A percentile compares a stretch with the other conserved stretches of the same genome.
Evolutionary conservation across 805 yeast genomes (phyloP).

Genomic region (Candida sakaeoensis): DNA sequence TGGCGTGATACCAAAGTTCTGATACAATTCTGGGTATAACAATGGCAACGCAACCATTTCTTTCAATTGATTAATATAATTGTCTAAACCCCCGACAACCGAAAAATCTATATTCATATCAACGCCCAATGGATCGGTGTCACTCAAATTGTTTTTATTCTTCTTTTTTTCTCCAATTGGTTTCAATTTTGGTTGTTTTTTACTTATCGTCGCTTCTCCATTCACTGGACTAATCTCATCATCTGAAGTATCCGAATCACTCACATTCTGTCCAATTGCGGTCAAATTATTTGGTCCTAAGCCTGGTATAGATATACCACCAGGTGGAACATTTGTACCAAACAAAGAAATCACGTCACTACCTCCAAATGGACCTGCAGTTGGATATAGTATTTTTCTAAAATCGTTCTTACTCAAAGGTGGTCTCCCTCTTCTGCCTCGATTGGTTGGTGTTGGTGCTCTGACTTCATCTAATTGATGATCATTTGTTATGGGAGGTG

Average conservation of each 20-base stretch:
- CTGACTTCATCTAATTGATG: conserved; percentile 23
- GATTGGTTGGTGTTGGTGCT: conserved; percentile 13
- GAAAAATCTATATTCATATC: conserved; percentile 82
- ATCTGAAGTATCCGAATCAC: conserved; percentile 61
- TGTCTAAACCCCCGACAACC: conserved; percentile 87
- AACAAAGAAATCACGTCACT: conserved; percentile 84
- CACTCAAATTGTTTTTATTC: conserved; percentile 64
- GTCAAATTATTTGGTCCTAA: conserved; percentile 20
- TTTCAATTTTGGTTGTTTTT: conserved; percentile 20
- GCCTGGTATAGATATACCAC: conserved; percentile 38
- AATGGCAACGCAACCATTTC: conserved; percentile 96
- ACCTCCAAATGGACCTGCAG: conserved; percentile 98
- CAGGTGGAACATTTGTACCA: conserved; percentile 60
- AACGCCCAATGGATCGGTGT: conserved; percentile 89
- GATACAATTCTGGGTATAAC: conserved; percentile 89
- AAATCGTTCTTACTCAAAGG: conserved; percentile 42
- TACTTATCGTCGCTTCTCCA: conserved; percentile 37
- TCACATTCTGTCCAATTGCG: conserved; percentile 32
- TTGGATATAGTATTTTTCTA: conserved; percentile 76
- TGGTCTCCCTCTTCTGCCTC: conserved; percentile 39
- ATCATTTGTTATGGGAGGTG: conserved; percentile 68
- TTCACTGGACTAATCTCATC: conserved; percentile 50
- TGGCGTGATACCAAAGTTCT: conserved; percentile 86
- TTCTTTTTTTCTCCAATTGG: conserved; percentile 36
- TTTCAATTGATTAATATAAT: conserved; percentile 85